phyloP scores from a whole-genome alignment of 495 filamentous ascomycete genomes.

The Glonium stellatum region DNA sequence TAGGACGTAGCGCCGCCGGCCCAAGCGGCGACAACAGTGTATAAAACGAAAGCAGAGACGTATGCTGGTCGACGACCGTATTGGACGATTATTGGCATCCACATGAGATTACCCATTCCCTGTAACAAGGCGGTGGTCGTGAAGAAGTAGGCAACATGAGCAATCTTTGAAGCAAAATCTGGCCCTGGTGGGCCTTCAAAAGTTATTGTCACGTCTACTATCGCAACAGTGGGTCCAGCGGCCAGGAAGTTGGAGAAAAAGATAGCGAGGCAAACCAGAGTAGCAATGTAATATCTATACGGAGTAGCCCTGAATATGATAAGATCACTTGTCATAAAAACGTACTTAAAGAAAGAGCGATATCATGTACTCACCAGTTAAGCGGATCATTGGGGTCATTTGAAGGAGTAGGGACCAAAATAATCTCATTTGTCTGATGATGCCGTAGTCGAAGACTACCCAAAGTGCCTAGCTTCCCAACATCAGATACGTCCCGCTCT shows the following conservation, averaged over 20 bases:
- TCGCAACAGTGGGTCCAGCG: conserved; percentile 48
- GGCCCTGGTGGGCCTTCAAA: conserved; percentile 39
- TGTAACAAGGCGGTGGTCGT: conserved; percentile 45
- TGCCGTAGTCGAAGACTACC: conserved; percentile 46
- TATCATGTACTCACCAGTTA: conserved; percentile 27
- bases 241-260: conserved; percentile 52
- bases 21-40: conserved; percentile 43
- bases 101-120: conserved; percentile 47
- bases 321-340: background rate
- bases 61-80: conserved; percentile 51
- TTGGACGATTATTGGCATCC: conserved; percentile 51
- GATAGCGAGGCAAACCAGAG: conserved; percentile 36
- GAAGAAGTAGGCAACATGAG: conserved; percentile 48
- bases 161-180: conserved; percentile 33
- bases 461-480: conserved; percentile 30
- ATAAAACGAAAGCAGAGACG: conserved; percentile 43
- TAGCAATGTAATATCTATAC: background rate
- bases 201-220: conserved; percentile 42
- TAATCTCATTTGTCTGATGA: conserved; percentile 43
- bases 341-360: background rate
- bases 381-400: conserved; percentile 20
- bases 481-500: conserved; percentile 5
- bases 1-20: conserved; percentile 41
- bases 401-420: conserved; percentile 16
- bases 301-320: background rate